Conservation (phyloP, 257 asterid species). For the Asclepias syriaca region DNA sequence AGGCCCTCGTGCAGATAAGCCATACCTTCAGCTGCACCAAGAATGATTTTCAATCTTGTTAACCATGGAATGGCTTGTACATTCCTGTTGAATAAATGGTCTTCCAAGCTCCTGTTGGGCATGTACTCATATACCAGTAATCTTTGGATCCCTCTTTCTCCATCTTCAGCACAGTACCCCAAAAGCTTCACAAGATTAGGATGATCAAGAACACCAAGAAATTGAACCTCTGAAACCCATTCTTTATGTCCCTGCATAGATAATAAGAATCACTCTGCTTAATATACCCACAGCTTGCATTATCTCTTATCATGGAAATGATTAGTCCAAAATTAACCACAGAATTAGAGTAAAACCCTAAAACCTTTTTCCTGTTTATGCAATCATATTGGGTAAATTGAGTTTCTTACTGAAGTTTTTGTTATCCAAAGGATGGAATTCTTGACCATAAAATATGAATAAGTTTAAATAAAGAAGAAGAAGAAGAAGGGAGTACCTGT, state of each 20-base stretch:
- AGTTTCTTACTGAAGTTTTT: not conserved
- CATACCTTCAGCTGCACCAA: constrained; percentile 93
- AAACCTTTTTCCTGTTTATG: not conserved
- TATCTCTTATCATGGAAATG: not conserved
- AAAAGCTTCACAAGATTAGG: constrained; percentile 84
- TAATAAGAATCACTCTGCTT: not conserved
- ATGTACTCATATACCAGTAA: constrained; percentile 81
- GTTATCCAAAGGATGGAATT: not conserved
- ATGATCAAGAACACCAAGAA: constrained; percentile 82
- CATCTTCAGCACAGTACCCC: constrained; percentile 82
- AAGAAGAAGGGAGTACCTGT: constrained; percentile 46
- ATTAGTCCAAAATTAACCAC: not conserved
- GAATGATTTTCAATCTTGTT: constrained; percentile 61
- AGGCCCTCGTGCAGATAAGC: constrained; percentile 80
- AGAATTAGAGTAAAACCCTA: not conserved
- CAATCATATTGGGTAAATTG: not conserved
- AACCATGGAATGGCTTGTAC: constrained; percentile 66
- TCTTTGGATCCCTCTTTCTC: constrained; percentile 89
- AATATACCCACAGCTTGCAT: not conserved
- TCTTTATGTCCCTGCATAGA: constrained; percentile 75
- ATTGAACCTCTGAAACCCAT: constrained; percentile 93
- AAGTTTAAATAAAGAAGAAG: not conserved
- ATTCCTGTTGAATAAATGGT: constrained; percentile 67
- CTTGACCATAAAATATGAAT: not conserved
- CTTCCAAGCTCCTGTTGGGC: constrained; percentile 85